These are phyloP conservation scores for Paramecium pentaurelia DNA, from an alignment of 73 alveolate species.

Conservation along the genomic window DNA sequence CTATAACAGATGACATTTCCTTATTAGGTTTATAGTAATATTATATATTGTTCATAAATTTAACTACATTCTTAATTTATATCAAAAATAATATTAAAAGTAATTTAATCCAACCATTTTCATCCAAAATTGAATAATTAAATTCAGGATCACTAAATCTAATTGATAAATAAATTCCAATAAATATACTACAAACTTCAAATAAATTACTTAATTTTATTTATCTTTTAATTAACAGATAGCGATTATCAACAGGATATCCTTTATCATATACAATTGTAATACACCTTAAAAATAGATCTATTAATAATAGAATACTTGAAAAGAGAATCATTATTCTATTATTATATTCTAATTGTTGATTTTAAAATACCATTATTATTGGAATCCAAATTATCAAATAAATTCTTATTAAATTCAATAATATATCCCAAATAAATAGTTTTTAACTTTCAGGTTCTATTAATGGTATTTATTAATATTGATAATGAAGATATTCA, in stretches of 20 bases:
- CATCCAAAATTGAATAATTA: not conserved
- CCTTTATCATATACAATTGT: slow-evolving; percentile 21
- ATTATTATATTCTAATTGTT: not conserved
- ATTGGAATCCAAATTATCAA: not conserved
- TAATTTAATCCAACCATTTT: not conserved
- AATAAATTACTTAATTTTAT: not conserved
- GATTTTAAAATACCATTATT: not conserved
- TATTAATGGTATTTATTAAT: not conserved
- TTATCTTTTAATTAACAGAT: not conserved
- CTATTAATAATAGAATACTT: not conserved
- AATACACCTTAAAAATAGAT: not conserved
- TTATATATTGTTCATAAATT: not conserved
- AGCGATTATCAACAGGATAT: not conserved
- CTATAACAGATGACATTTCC: not conserved
- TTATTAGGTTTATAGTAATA: not conserved
- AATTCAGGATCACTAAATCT: not conserved
- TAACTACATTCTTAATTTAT: not conserved
- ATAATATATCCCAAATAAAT: slow-evolving; percentile 12
- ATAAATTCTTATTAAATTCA: not conserved
- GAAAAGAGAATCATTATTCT: not conserved
- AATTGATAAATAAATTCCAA: not conserved
- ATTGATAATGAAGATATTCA: not conserved
- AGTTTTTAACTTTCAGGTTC: not conserved
- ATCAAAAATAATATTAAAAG: not conserved
- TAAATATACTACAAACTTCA: not conserved